Evolutionary conservation across 345 rosid genomes (phyloP).

Genomic region (Aquilaria malaccensis): DNA sequence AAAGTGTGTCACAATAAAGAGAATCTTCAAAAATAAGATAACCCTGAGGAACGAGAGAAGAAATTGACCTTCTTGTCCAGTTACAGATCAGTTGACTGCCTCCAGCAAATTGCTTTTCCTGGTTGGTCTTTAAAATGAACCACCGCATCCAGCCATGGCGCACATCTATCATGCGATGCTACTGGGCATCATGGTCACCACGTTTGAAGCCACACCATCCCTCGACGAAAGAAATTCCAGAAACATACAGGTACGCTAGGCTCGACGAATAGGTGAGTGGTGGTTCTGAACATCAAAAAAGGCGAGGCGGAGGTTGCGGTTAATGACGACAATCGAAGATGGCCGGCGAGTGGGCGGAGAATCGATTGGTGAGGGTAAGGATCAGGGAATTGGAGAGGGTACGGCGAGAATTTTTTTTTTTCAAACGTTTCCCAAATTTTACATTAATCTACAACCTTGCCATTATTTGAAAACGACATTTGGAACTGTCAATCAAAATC

Average conservation of each 20-base stretch:
- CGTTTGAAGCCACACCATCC: constrained; percentile 10
- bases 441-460: no score
- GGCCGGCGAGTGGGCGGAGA: no score
- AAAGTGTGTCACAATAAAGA: background rate
- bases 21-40: constrained; percentile 4
- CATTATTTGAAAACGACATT: no score
- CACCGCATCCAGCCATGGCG: constrained; percentile 19
- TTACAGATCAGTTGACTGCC: constrained; percentile 73
- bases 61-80: constrained; percentile 66
- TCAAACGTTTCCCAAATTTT: no score
- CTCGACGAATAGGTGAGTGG: constrained; percentile 44
- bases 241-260: constrained; percentile 33
- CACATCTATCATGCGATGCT: constrained; percentile 63
- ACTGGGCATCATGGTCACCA: constrained; percentile 40
- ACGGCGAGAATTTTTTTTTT: no score
- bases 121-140: constrained; percentile 49
- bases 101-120: constrained; percentile 81
- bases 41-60: constrained; percentile 36
- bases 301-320: no score
- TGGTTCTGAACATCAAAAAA: no score
- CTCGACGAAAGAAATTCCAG: constrained; percentile 29
- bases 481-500: no score
- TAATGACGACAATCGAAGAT: no score
- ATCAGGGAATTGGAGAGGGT: no score
- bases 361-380: no score